Percentiles rank a stretch among this genome's conserved stretches.
Conservation (phyloP, 805 yeast genomes). For the Yarrowia alimentaria region DNA sequence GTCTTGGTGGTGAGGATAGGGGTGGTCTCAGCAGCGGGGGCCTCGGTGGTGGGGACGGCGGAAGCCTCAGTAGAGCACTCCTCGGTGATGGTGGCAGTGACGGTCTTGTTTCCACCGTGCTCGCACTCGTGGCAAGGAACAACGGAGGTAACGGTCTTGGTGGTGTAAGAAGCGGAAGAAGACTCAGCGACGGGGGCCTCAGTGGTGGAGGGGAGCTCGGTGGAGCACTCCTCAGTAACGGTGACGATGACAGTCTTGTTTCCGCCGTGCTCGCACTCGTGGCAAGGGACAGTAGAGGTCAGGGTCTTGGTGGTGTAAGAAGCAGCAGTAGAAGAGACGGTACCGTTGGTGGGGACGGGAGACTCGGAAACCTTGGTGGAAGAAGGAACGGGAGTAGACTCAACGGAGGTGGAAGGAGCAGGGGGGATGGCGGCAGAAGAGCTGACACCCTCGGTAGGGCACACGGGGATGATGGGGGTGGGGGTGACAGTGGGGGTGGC, state of each 20-base stretch:
- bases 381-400: slow-evolving; percentile 8
- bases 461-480: slow-evolving; percentile 59
- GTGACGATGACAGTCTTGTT: slow-evolving; percentile 21
- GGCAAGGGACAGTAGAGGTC: slow-evolving; percentile 31
- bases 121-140: slow-evolving; percentile 33
- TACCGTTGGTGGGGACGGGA: slow-evolving; percentile 29
- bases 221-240: slow-evolving; percentile 30
- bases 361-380: slow-evolving; percentile 25
- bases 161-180: slow-evolving; percentile 56
- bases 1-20: too few relatives aligned
- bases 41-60: slow-evolving; percentile 29
- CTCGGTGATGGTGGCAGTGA: slow-evolving; percentile 15
- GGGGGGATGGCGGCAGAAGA: slow-evolving; percentile 82
- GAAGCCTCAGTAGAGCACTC: slow-evolving; percentile 29
- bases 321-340: slow-evolving; percentile 6
- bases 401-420: slow-evolving; percentile 65
- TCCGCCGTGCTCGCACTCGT: slow-evolving; percentile 34
- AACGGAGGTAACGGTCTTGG: slow-evolving; percentile 9
- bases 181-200: slow-evolving; percentile 67
- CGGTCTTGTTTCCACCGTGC: slow-evolving; percentile 13
- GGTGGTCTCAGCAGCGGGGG: slow-evolving; percentile 27
- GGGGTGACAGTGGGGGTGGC: slow-evolving; percentile 84
- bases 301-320: slow-evolving; percentile 29
- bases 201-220: slow-evolving; percentile 29
- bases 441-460: slow-evolving; percentile 68